Base-by-base conservation (phyloP, 352 stramenopile species). In the Globisporangium middletonii region DNA sequence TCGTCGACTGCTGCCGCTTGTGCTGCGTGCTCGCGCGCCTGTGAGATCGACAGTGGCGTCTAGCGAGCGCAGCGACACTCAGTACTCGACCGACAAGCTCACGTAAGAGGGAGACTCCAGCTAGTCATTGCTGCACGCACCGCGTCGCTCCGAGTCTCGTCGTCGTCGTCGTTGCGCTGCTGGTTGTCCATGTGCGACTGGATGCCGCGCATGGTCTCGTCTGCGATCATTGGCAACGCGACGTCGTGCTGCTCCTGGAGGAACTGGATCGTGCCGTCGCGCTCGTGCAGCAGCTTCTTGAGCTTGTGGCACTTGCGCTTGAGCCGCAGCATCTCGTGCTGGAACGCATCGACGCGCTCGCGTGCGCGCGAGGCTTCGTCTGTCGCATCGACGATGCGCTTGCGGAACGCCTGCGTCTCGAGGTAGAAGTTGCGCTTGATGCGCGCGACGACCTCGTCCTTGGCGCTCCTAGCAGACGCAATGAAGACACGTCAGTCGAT, bases 131-230 rank as follows among this genome's bases (percentile, higher is more conserved):
- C 18, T 16, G 35, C 43, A 51, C 54, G 19, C 41, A 43, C 47
- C 19, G 47, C 28, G 35, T 61, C 15, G 46, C 35, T 42, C 42
- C 30, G 13, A 49, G 52, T 15, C 47, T 56, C 27, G 28, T 50
- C 49, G n/a, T 56, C 50, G 27, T 73, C 61, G 1, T 53, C 65
- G 15, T 79, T 53, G 2, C 30, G 43, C 41, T 53, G 54, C 11
- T 59, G 43, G n/a, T 63, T 50, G 16, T 37, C 44, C 57, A 84
- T 68, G 18, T 82, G 55, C 9, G 64, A 66, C 7, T 77, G 72
- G 12, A 90, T 56, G 62, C 62, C 79, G 44, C 72, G 70, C 67
- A 90, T 78, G 4, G 79, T 88, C 51, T 89, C 79, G 53, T 80
- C 65, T 69, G 87, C 71, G 9, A 89, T 60, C 50, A 82, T 53